A percentile compares a stretch with the other conserved stretches of the same genome.
Evolutionary conservation across 2,329 filamentous ascomycete species (phyloP).

Genomic region (Paraphaeosphaeria sporulosa): DNA sequence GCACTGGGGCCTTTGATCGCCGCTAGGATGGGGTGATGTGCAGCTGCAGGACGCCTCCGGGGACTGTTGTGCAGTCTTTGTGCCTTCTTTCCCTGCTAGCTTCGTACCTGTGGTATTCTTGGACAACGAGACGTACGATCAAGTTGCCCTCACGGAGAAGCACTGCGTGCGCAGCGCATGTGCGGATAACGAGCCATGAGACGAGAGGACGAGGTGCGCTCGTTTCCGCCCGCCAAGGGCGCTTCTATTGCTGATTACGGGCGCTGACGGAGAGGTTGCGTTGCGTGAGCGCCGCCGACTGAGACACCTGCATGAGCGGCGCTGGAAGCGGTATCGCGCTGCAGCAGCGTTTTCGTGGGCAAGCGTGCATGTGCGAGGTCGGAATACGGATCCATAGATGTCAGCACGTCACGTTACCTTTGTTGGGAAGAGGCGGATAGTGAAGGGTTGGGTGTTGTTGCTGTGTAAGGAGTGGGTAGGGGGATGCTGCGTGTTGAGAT

Average conservation of each 20-base stretch:
- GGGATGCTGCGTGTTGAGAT: not conserved
- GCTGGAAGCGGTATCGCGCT: not conserved
- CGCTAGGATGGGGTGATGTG: slow-evolving; percentile 4
- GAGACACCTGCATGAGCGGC: slow-evolving; percentile 2
- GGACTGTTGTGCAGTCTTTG: not conserved
- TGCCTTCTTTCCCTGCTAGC: too few species aligned
- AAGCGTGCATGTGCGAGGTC: not conserved
- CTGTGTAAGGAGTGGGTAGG: not conserved
- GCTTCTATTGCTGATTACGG: not conserved
- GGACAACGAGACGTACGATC: not conserved
- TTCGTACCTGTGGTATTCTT: not conserved
- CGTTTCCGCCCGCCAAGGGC: not conserved
- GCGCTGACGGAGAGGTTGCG: not conserved
- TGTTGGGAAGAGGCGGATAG: not conserved
- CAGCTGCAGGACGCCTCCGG: not conserved
- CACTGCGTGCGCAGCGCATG: not conserved
- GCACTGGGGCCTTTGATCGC: not conserved
- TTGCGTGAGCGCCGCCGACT: not conserved
- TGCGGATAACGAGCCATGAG: not conserved
- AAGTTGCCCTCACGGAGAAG: not conserved
- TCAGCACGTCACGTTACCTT: slow-evolving; percentile 7
- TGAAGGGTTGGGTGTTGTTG: not conserved
- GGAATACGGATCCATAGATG: too few species aligned
- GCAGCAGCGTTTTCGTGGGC: not conserved
- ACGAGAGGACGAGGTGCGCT: not conserved